Evolutionary conservation across 495 filamentous ascomycete genomes (phyloP).

Genomic region (Jackrogersella minutella): DNA sequence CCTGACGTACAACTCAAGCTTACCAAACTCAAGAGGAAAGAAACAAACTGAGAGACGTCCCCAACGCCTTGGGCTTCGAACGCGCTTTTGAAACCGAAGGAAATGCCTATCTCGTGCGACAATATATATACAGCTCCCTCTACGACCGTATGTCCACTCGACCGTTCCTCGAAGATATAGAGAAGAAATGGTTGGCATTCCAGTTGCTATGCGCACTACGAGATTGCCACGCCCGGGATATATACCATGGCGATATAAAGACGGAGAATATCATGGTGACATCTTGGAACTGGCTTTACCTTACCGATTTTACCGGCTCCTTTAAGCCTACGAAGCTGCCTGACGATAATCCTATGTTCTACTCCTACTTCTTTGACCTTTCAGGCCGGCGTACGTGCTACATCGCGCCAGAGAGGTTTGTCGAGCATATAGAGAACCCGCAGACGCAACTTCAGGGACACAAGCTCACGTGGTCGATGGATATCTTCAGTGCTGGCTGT

Average conservation of each 20-base stretch:
- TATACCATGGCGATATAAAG: slow-evolving; percentile 99
- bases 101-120: slow-evolving; percentile 93
- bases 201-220: slow-evolving; percentile 92
- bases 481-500: slow-evolving; percentile 96
- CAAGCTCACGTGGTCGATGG: slow-evolving; percentile 86
- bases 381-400: slow-evolving; percentile 95
- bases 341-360: slow-evolving; percentile 96
- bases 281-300: slow-evolving; percentile 99
- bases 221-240: slow-evolving; percentile 88
- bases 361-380: slow-evolving; percentile 96
- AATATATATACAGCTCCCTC: slow-evolving; percentile 93
- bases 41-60: slow-evolving; percentile 77
- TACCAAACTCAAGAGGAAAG: slow-evolving; percentile 71
- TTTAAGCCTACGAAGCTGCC: slow-evolving; percentile 96
- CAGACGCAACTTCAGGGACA: slow-evolving; percentile 59
- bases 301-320: slow-evolving; percentile 92
- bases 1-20: slow-evolving; percentile 10
- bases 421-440: slow-evolving; percentile 64
- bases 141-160: slow-evolving; percentile 97
- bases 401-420: slow-evolving; percentile 91
- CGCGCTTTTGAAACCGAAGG: slow-evolving; percentile 87
- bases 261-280: slow-evolving; percentile 96
- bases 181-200: slow-evolving; percentile 98
- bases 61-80: slow-evolving; percentile 91
- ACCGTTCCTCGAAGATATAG: slow-evolving; percentile 96